A percentile compares a stretch with the other conserved stretches of the same genome.
Conservation (phyloP, 2,329 filamentous ascomycete species). For the Aspergillus transmontanensis region DNA sequence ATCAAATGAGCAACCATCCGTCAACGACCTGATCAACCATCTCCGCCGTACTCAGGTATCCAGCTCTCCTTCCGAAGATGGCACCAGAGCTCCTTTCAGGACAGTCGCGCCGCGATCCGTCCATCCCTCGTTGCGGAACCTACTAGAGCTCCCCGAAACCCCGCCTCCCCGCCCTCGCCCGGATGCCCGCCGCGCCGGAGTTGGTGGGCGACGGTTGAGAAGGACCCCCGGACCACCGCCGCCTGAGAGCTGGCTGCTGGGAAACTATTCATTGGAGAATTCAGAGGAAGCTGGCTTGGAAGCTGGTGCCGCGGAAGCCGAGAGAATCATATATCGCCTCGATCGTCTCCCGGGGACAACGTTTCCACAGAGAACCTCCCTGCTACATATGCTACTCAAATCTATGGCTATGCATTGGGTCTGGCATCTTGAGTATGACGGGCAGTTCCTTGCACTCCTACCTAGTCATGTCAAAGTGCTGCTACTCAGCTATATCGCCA, state of each 20-base stretch:
- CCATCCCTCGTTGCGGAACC: conserved; percentile 48
- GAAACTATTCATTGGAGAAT: conserved; percentile 15
- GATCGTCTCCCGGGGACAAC: conserved; percentile 42
- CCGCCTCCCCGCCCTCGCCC: conserved; percentile 45
- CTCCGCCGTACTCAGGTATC: conserved; percentile 47
- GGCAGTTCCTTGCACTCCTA: conserved; percentile 55
- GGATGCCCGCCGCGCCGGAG: conserved; percentile 31
- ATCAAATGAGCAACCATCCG: conserved; percentile 35
- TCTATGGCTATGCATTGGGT: conserved; percentile 59
- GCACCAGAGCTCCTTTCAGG: conserved; percentile 16
- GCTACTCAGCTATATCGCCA: conserved; percentile 59
- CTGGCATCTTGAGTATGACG: conserved; percentile 60
- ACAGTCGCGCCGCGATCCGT: conserved; percentile 39
- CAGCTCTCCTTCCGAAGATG: conserved; percentile 21
- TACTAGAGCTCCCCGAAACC: conserved; percentile 48
- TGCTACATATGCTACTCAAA: conserved; percentile 56
- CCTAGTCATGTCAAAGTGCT: conserved; percentile 55
- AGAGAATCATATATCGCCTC: conserved; percentile 33
- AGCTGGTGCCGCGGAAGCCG: conserved; percentile 19
- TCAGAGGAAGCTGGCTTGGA: conserved; percentile 13
- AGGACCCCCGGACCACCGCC: conserved; percentile 48
- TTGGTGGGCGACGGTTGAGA: conserved; percentile 38
- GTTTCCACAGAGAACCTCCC: conserved; percentile 43
- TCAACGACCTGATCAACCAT: conserved; percentile 52
- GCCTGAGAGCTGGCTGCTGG: conserved; percentile 48